A percentile compares a stretch with the other conserved stretches of the same genome.
Evolutionary conservation across 2,329 filamentous ascomycete species (phyloP).

Genomic region (Didymella segeticola): DNA sequence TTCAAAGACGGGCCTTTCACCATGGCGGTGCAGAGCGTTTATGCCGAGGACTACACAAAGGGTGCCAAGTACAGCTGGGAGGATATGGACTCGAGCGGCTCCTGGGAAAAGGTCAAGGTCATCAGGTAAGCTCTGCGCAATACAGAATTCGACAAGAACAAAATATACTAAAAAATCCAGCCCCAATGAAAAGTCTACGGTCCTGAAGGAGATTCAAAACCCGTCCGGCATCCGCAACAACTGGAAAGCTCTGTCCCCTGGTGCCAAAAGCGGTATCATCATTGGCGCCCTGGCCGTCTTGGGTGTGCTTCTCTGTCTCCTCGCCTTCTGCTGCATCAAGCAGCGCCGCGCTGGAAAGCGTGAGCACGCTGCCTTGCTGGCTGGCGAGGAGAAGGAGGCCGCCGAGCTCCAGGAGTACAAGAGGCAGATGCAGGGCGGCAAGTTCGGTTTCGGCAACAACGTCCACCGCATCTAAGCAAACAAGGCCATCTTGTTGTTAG

Average conservation of each 20-base stretch:
- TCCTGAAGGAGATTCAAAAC: constrained; percentile 43
- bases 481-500: background rate
- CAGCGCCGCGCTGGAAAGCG: constrained; percentile 46
- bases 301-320: constrained; percentile 30
- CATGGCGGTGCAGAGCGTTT: constrained; percentile 73
- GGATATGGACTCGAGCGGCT: constrained; percentile 57
- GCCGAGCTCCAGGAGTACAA: constrained; percentile 45
- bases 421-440: constrained; percentile 34
- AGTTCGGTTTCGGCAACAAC: constrained; percentile 28
- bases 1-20: constrained; percentile 71
- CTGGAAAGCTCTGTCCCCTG: constrained; percentile 43
- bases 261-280: constrained; percentile 46
- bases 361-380: constrained; percentile 43
- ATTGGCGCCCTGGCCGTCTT: constrained; percentile 37
- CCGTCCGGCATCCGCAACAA: constrained; percentile 46
- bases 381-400: constrained; percentile 46
- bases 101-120: constrained; percentile 62
- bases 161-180: background rate
- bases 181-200: constrained; percentile 38
- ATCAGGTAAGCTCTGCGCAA: constrained; percentile 44
- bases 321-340: constrained; percentile 50
- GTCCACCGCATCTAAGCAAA: constrained; percentile 20
- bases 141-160: background rate
- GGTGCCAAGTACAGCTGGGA: constrained; percentile 71
- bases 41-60: constrained; percentile 63